phyloP scores from a whole-genome alignment of 441 rosid species.

The Erodium moschatum region DNA sequence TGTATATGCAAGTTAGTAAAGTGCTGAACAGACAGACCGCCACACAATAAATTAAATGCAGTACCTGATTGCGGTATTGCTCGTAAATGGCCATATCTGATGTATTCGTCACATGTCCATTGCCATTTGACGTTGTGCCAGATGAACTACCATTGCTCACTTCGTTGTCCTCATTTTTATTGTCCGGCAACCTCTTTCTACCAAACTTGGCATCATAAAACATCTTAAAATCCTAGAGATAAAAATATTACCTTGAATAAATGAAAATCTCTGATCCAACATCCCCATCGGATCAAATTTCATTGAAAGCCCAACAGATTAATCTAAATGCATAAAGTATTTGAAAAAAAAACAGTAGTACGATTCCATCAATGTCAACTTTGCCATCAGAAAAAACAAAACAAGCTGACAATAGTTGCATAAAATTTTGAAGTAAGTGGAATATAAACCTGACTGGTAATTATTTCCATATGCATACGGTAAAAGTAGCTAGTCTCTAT shows the following conservation, averaged over 20 bases:
- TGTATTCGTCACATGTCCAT: slow-evolving; percentile 35
- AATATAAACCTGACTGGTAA: not conserved
- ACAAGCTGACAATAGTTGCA: too few relatives aligned
- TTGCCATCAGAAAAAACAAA: too few relatives aligned
- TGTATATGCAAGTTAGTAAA: not conserved
- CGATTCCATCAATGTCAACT: slow-evolving; percentile 15
- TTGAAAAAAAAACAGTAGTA: not conserved
- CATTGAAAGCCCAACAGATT: too few relatives aligned
- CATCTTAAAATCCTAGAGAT: slow-evolving; percentile 58
- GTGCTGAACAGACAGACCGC: not conserved
- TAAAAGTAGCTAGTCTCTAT: not conserved
- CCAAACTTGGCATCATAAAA: slow-evolving; percentile 82
- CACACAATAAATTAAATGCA: not conserved
- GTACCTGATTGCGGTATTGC: slow-evolving; percentile 49
- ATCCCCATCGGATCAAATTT: not conserved
- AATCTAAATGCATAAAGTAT: not conserved
- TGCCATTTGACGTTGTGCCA: slow-evolving; percentile 23
- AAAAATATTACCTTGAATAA: slow-evolving; percentile 18
- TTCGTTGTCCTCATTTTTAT: slow-evolving; percentile 22
- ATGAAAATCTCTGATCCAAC: not conserved
- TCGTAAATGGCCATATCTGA: slow-evolving; percentile 57
- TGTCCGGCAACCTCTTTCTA: slow-evolving; percentile 48
- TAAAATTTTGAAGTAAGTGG: not conserved
- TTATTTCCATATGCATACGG: not conserved
- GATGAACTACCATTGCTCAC: slow-evolving; percentile 29